Conservation (phyloP, 495 filamentous ascomycete species). For the Penicillium cinerascens region DNA sequence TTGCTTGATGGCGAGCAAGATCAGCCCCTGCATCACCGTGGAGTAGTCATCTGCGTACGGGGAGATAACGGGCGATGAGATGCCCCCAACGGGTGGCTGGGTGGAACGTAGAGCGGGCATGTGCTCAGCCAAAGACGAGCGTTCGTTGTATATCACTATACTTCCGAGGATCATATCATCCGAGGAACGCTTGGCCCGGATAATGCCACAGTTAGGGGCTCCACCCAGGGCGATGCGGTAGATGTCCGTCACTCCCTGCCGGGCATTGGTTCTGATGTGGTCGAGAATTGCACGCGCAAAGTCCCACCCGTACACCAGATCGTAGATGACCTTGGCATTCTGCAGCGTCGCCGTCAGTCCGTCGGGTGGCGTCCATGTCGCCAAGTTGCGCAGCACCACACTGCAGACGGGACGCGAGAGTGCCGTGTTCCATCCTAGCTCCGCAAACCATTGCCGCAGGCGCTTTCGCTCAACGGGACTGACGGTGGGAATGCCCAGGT, state of each 20-base stretch:
- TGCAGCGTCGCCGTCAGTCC: slow-evolving; percentile 68
- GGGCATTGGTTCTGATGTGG: slow-evolving; percentile 69
- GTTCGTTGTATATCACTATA: slow-evolving; percentile 74
- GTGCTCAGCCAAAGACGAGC: slow-evolving; percentile 62
- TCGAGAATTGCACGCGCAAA: slow-evolving; percentile 71
- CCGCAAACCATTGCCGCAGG: slow-evolving; percentile 61
- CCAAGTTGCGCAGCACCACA: slow-evolving; percentile 61
- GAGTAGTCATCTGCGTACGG: slow-evolving; percentile 65
- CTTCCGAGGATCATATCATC: slow-evolving; percentile 72
- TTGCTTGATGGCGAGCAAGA: slow-evolving; percentile 76
- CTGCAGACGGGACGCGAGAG: slow-evolving; percentile 62
- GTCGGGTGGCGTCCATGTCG: slow-evolving; percentile 71
- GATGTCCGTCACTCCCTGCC: slow-evolving; percentile 79
- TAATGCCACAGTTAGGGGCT: slow-evolving; percentile 69
- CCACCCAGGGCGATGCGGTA: slow-evolving; percentile 76
- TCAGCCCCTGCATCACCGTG: slow-evolving; percentile 72
- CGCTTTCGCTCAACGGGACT: slow-evolving; percentile 58
- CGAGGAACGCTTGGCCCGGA: slow-evolving; percentile 68
- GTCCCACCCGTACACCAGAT: slow-evolving; percentile 77
- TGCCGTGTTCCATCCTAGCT: slow-evolving; percentile 65
- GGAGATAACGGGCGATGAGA: slow-evolving; percentile 76
- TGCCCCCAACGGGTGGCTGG: slow-evolving; percentile 58
- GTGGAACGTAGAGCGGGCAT: slow-evolving; percentile 60
- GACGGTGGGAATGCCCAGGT: slow-evolving; percentile 69
- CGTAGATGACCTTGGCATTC: slow-evolving; percentile 55